Evolutionary conservation across 495 filamentous ascomycete species (phyloP).

Genomic region (Neurospora africana): DNA sequence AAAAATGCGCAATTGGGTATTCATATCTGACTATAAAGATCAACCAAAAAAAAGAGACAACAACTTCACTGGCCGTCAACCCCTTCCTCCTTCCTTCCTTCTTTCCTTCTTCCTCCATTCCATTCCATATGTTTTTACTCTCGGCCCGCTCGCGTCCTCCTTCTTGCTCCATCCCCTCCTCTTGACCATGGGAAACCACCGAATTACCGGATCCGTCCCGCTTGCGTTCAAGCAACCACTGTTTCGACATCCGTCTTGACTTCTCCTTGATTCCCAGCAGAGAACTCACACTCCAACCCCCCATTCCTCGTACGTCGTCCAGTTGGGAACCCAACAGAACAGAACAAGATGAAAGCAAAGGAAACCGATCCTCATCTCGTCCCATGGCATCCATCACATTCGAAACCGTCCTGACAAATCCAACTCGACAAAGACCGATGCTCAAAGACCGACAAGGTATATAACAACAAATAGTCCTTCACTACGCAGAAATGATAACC

Average conservation of each 20-base stretch:
- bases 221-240: not conserved
- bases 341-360: not conserved
- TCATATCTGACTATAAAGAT: slow-evolving; percentile 4
- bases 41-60: not conserved
- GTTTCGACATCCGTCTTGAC: not conserved
- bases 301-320: not conserved
- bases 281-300: not conserved
- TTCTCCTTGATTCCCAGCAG: not conserved
- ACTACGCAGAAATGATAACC: not conserved
- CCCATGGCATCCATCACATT: not conserved
- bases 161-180: not conserved
- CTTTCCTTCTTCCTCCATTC: not conserved
- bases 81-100: not conserved
- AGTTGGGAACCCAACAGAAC: not conserved
- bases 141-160: not conserved
- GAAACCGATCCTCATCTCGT: not conserved
- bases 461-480: not conserved
- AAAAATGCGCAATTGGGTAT: slow-evolving; percentile 8
- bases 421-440: not conserved
- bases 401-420: not conserved
- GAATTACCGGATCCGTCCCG: not conserved
- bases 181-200: not conserved
- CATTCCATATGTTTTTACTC: not conserved
- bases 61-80: not conserved
- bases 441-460: not conserved